Evolutionary conservation across 768 basidiomycete genomes (phyloP).

Genomic region (Clitopilus hobsonii): DNA sequence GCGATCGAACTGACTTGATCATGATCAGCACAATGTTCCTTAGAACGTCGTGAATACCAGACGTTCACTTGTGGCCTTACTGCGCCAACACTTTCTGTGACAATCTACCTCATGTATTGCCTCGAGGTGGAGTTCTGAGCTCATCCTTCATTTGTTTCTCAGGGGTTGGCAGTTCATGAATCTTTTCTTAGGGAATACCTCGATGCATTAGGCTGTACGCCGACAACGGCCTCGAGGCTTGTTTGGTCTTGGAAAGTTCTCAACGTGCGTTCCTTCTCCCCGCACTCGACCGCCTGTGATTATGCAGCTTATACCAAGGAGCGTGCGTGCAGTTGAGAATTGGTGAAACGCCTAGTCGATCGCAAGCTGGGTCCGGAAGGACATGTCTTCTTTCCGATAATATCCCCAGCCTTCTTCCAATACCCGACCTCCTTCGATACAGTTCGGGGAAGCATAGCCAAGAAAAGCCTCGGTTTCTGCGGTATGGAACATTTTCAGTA

Average conservation of each 20-base stretch:
- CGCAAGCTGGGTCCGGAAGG: too few species aligned
- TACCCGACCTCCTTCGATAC: too few species aligned
- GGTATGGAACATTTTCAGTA: not conserved
- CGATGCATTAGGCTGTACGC: not conserved
- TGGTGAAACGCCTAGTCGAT: too few species aligned
- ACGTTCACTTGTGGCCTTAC: not conserved
- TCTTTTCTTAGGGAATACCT: too few species aligned
- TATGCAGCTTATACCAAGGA: too few species aligned
- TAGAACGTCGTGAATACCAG: not conserved
- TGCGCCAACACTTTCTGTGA: not conserved
- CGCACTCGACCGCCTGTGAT: too few species aligned
- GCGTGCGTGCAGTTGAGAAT: too few species aligned
- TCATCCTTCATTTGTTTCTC: not conserved
- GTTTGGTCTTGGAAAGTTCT: too few species aligned
- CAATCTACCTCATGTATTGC: not conserved
- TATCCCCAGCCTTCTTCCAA: too few species aligned
- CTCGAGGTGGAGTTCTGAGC: not conserved
- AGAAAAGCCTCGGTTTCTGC: not conserved
- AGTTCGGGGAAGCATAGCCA: too few species aligned
- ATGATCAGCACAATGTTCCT: not conserved
- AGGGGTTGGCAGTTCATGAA: not conserved
- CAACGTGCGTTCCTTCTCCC: too few species aligned
- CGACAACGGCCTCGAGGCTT: not conserved
- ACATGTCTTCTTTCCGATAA: too few species aligned
- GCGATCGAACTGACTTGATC: not conserved